Conservation (phyloP, 169 alveolate genomes). For the Cryptosporidium muris region DNA sequence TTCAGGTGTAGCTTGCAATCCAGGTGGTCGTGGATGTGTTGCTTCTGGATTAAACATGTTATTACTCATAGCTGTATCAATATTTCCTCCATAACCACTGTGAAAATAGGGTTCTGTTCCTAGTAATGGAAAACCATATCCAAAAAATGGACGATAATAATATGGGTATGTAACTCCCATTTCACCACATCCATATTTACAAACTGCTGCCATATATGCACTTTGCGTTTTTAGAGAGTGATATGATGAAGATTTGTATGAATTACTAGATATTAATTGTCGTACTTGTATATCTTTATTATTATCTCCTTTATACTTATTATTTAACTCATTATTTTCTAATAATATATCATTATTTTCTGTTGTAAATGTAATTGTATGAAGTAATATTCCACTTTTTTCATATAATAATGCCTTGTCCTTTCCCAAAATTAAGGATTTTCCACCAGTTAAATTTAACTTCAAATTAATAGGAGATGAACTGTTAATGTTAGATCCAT, state of each 20-base stretch:
- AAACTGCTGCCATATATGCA: constrained; percentile 70
- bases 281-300: not conserved
- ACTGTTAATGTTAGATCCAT: not conserved
- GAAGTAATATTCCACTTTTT: constrained; percentile 8
- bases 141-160: constrained; percentile 78
- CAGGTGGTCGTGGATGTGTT: constrained; percentile 65
- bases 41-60: constrained; percentile 68
- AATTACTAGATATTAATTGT: constrained; percentile 32
- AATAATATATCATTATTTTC: not conserved
- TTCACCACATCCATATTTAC: constrained; percentile 67
- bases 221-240: constrained; percentile 68
- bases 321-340: not conserved
- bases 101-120: constrained; percentile 78
- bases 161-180: constrained; percentile 77
- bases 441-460: constrained; percentile 16
- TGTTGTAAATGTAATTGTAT: not conserved
- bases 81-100: constrained; percentile 75
- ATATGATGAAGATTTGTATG: constrained; percentile 35
- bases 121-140: constrained; percentile 75
- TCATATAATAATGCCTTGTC: constrained; percentile 46
- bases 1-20: constrained; percentile 57
- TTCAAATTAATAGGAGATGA: not conserved
- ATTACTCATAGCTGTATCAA: constrained; percentile 66
- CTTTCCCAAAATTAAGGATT: constrained; percentile 1
- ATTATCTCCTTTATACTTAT: not conserved